Evolutionary conservation across 2,329 filamentous ascomycete species (phyloP).

Genomic region (Scopulariopsis brevicaulis): DNA sequence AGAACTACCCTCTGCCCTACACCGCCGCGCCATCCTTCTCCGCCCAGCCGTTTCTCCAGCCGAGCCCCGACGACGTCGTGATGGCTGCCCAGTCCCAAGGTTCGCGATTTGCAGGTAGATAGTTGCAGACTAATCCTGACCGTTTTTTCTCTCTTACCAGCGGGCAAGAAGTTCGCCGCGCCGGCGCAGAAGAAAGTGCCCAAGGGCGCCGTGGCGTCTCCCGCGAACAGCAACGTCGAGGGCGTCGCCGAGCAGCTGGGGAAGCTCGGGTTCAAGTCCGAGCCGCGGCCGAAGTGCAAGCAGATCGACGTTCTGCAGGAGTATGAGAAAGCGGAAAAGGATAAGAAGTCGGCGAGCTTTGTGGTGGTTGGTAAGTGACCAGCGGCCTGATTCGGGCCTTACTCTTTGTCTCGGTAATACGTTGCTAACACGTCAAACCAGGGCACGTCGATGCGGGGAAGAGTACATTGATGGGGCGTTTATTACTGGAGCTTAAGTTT

Average conservation of each 20-base stretch:
- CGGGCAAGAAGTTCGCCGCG: conserved; percentile 34
- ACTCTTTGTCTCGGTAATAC: background rate
- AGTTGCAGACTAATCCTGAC: conserved; percentile 42
- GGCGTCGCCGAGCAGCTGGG: conserved; percentile 18
- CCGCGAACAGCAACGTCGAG: conserved; percentile 8
- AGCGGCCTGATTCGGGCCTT: background rate
- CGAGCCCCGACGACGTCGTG: conserved; percentile 87
- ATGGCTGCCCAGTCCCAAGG: conserved; percentile 81
- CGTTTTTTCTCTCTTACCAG: conserved; percentile 23
- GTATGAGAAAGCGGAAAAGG: conserved; percentile 50
- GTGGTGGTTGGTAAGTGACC: conserved; percentile 72
- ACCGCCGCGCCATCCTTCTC: conserved; percentile 34
- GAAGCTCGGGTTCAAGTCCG: conserved; percentile 17
- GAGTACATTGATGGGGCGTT: conserved; percentile 92
- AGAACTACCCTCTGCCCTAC: conserved; percentile 34
- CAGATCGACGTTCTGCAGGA: conserved; percentile 78
- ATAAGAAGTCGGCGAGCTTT: conserved; percentile 75
- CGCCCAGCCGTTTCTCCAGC: conserved; percentile 62
- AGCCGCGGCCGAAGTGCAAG: conserved; percentile 56
- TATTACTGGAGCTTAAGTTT: conserved; percentile 79
- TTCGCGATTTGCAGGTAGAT: conserved; percentile 49
- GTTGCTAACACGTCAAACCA: conserved; percentile 19
- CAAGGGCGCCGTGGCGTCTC: conserved; percentile 19
- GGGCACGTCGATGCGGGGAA: conserved; percentile 97
- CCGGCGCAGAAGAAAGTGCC: conserved; percentile 23